These are phyloP conservation scores for Suillus cothurnatus DNA, from an alignment of 768 basidiomycete genomes.

Conservation along the genomic window DNA sequence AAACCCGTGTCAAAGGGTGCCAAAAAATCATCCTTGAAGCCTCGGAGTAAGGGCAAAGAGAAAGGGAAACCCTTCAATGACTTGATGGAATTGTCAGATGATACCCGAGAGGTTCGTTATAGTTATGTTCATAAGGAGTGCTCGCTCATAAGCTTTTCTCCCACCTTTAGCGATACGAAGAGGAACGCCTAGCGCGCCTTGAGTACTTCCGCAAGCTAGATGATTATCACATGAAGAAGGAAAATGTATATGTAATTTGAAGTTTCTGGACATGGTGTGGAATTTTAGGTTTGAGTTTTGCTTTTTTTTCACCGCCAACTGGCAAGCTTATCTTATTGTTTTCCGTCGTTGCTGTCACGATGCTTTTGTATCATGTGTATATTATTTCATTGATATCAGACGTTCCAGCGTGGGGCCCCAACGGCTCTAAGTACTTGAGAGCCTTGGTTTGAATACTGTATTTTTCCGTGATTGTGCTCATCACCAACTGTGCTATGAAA, in stretches of 20 bases:
- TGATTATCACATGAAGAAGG: conserved; percentile 54
- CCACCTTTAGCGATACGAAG: conserved; percentile 39
- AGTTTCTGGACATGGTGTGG: neutral
- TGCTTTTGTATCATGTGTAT: neutral
- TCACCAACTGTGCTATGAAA: neutral
- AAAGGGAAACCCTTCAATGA: conserved; percentile 25
- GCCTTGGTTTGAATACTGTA: neutral
- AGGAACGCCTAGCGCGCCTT: conserved; percentile 50
- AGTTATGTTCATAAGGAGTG: neutral
- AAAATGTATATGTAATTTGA: conserved; percentile 62
- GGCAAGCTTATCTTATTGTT: neutral
- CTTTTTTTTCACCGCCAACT: neutral
- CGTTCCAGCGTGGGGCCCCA: neutral
- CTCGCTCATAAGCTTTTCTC: conserved; percentile 1
- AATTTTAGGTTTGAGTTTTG: neutral
- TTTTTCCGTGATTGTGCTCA: neutral
- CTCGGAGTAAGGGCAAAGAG: conserved; percentile 21
- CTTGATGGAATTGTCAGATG: conserved; percentile 32
- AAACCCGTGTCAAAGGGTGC: conserved; percentile 15
- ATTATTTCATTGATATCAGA: neutral
- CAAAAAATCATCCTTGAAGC: neutral
- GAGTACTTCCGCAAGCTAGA: conserved; percentile 57
- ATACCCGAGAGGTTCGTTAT: conserved; percentile 30
- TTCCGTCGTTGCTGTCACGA: neutral
- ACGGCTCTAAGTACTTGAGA: too few species aligned